Percentiles rank a stretch among this genome's conserved stretches.
Evolutionary conservation across 768 basidiomycete species (phyloP).

Genomic region (Hericium erinaceus): DNA sequence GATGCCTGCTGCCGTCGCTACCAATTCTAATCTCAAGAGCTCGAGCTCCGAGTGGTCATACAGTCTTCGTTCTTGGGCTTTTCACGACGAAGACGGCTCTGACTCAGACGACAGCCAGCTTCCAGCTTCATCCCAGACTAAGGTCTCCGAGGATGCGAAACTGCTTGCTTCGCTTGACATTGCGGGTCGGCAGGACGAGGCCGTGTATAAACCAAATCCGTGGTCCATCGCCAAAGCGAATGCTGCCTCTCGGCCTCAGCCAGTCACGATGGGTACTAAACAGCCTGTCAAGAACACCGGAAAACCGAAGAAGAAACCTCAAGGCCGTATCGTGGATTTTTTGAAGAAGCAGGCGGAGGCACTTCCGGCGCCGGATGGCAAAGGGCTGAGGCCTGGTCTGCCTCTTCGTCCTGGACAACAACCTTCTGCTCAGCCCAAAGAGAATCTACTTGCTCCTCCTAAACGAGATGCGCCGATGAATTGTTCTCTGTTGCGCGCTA

Average conservation of each 20-base stretch:
- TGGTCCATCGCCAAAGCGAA: constrained; percentile 79
- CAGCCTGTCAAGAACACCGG: neutral
- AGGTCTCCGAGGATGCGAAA: constrained; percentile 17
- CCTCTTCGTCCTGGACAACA: neutral
- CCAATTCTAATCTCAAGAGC: neutral
- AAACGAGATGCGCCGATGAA: too few relatives aligned
- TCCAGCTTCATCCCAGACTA: neutral
- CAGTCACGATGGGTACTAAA: neutral
- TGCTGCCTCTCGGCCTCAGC: constrained; percentile 40
- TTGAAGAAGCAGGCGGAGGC: constrained; percentile 33
- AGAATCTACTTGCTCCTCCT: too few relatives aligned
- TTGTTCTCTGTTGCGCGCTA: too few relatives aligned
- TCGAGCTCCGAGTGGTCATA: constrained; percentile 22
- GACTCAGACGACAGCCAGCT: constrained; percentile 7
- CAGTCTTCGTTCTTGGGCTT: constrained; percentile 18
- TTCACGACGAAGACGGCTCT: constrained; percentile 15
- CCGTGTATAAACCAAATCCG: constrained; percentile 64
- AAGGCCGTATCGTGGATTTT: constrained; percentile 33
- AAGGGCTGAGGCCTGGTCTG: constrained; percentile 5
- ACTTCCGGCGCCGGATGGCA: neutral
- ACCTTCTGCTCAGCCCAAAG: neutral
- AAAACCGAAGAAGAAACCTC: constrained; percentile 11
- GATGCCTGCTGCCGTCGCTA: too few relatives aligned
- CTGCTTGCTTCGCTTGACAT: constrained; percentile 48
- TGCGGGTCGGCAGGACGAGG: constrained; percentile 46